Conservation (phyloP, 768 basidiomycete genomes). For the Ramaria rubella region DNA sequence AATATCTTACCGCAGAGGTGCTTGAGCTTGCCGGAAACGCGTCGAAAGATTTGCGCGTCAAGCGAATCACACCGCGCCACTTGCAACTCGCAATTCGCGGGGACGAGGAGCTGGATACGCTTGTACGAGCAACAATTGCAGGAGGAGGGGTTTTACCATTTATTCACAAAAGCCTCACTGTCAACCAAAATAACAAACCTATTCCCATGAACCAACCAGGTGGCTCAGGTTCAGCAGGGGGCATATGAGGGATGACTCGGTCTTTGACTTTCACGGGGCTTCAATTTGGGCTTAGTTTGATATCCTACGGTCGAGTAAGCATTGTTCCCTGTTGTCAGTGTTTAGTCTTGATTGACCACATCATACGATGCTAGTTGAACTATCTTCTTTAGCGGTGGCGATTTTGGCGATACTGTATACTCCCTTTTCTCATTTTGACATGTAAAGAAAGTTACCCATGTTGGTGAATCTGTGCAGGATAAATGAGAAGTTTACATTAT, state of each 20-base stretch:
- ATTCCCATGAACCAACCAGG: not conserved
- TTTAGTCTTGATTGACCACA: not conserved
- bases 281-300: not conserved
- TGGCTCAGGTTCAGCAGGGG: not conserved
- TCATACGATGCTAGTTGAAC: too few species aligned
- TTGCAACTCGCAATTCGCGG: slow-evolving; percentile 94
- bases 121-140: slow-evolving; percentile 91
- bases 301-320: not conserved
- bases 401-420: too few species aligned
- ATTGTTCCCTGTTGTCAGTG: not conserved
- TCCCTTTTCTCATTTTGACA: too few species aligned
- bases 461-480: too few species aligned
- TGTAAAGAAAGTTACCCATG: too few species aligned
- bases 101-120: slow-evolving; percentile 93
- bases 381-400: too few species aligned
- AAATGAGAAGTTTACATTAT: too few species aligned
- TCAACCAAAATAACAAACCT: slow-evolving; percentile 8
- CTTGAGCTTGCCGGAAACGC: slow-evolving; percentile 95
- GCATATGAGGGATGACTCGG: not conserved
- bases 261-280: too few species aligned
- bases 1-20: slow-evolving; percentile 95
- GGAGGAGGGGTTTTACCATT: slow-evolving; percentile 84
- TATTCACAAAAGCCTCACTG: slow-evolving; percentile 78
- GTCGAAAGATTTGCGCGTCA: slow-evolving; percentile 94
- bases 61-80: slow-evolving; percentile 95